phyloP scores from a whole-genome alignment of 2,329 filamentous ascomycete species.

The Sordariomycetes sp. region DNA sequence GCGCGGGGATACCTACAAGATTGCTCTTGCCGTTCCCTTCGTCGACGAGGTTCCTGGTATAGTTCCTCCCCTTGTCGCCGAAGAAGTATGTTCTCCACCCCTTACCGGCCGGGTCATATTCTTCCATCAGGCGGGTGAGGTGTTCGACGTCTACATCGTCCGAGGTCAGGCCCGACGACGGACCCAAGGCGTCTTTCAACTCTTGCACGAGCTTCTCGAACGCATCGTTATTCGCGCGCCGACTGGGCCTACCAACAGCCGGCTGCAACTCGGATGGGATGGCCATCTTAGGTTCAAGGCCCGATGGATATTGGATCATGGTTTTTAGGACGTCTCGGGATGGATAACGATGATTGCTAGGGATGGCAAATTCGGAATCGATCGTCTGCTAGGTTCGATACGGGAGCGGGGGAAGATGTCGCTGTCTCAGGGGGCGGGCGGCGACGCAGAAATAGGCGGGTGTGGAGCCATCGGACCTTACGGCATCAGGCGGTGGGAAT shows the following conservation, averaged over 20 bases:
- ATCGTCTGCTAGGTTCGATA: neutral
- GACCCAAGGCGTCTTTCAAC: conserved; percentile 66
- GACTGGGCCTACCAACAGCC: neutral
- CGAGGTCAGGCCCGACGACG: conserved; percentile 71
- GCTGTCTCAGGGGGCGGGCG: neutral
- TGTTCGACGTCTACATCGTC: conserved; percentile 68
- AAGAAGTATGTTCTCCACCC: conserved; percentile 72
- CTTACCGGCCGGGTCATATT: conserved; percentile 56
- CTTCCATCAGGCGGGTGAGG: conserved; percentile 61
- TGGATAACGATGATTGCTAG: neutral
- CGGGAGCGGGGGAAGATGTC: neutral
- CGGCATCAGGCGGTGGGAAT: neutral
- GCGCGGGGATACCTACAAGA: conserved; percentile 36
- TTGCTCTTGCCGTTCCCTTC: conserved; percentile 77
- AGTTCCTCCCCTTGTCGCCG: conserved; percentile 56
- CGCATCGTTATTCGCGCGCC: conserved; percentile 7
- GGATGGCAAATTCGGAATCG: neutral
- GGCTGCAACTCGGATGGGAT: neutral
- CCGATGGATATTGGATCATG: conserved; percentile 3
- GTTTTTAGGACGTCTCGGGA: neutral
- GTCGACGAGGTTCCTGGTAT: conserved; percentile 84
- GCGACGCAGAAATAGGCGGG: neutral
- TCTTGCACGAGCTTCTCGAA: conserved; percentile 64
- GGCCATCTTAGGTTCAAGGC: conserved; percentile 1
- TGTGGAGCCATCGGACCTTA: neutral